These are phyloP conservation scores for Glomus cerebriforme DNA, from an alignment of 192 early-diverging fungal genomes.

Conservation along the genomic window DNA sequence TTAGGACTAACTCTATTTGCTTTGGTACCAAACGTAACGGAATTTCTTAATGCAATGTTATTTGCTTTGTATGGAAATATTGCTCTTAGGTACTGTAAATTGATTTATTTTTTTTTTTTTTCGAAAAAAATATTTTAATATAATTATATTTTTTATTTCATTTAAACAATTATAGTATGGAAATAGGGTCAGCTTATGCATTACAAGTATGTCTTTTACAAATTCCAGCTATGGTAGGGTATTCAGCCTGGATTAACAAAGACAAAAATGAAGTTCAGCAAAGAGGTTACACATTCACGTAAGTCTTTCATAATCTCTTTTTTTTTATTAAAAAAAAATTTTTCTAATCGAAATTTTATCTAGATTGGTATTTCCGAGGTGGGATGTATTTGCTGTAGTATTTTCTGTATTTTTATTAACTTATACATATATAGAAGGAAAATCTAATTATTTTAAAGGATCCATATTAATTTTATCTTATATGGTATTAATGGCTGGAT, in stretches of 20 bases:
- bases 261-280: background rate
- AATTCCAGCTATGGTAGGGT: constrained; percentile 91
- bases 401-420: constrained; percentile 75
- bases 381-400: constrained; percentile 48
- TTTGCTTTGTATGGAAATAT: constrained; percentile 92
- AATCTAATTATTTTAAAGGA: constrained; percentile 97
- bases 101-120: background rate
- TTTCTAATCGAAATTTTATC: constrained; percentile 9
- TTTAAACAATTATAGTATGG: constrained; percentile 51
- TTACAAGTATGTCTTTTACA: constrained; percentile 94
- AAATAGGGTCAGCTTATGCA: constrained; percentile 96
- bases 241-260: constrained; percentile 56
- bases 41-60: constrained; percentile 92
- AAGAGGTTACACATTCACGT: constrained; percentile 5
- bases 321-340: background rate
- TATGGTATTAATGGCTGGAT: constrained; percentile 76
- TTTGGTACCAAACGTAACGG: constrained; percentile 91
- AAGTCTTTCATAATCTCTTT: background rate
- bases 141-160: background rate
- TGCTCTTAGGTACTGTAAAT: constrained; percentile 42
- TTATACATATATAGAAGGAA: constrained; percentile 94
- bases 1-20: constrained; percentile 94
- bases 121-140: background rate
- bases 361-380: constrained; percentile 47
- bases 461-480: constrained; percentile 86